phyloP scores from a whole-genome alignment of 495 filamentous ascomycete genomes.

The Articulospora tetracladia region DNA sequence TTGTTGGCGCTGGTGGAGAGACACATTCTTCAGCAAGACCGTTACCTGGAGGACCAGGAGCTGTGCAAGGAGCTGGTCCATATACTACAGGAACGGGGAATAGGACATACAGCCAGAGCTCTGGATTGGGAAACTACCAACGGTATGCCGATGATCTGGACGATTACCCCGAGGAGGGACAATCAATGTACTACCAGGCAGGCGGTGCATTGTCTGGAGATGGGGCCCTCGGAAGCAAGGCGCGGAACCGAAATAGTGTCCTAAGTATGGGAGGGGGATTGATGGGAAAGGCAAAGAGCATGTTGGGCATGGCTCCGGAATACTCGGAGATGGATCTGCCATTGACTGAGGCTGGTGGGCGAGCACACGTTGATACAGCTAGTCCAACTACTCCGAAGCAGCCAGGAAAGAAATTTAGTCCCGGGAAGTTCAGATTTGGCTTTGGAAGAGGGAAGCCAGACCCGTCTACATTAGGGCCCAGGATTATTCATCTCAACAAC shows the following conservation, averaged over 20 bases:
- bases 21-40: conserved; percentile 37
- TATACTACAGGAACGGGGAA: conserved; percentile 37
- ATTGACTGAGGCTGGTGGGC: conserved; percentile 65
- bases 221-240: conserved; percentile 43
- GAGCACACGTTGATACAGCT: conserved; percentile 32
- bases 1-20: conserved; percentile 63
- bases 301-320: conserved; percentile 85
- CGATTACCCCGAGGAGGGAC: conserved; percentile 72
- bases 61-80: conserved; percentile 26
- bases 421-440: conserved; percentile 88
- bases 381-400: conserved; percentile 25
- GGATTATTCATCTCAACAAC: conserved; percentile 96
- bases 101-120: conserved; percentile 77
- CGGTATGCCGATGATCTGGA: conserved; percentile 83
- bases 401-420: conserved; percentile 55
- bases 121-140: conserved; percentile 79
- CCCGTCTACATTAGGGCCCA: conserved; percentile 83
- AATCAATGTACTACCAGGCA: conserved; percentile 55
- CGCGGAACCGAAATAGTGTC: conserved; percentile 80
- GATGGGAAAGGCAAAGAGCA: conserved; percentile 80
- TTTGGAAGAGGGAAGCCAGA: conserved; percentile 83
- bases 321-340: conserved; percentile 99
- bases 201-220: conserved; percentile 49
- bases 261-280: conserved; percentile 82
- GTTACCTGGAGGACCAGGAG: conserved; percentile 47